Evolutionary conservation across 2,329 filamentous ascomycete species (phyloP).

Genomic region (Colletotrichum sp.): DNA sequence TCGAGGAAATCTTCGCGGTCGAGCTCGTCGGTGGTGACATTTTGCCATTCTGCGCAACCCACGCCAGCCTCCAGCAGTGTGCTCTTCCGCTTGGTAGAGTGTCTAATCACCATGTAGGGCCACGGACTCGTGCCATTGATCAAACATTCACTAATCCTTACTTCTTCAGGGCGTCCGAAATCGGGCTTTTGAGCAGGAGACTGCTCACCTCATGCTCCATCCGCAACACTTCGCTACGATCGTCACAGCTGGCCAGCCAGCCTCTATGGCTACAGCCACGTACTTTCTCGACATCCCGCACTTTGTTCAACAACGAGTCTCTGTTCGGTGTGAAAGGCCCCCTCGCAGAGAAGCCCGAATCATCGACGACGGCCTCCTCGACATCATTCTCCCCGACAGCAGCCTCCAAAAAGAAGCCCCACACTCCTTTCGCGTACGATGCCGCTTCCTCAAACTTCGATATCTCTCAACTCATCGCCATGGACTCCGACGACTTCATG

Average conservation of each 20-base stretch:
- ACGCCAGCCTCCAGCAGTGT: background rate
- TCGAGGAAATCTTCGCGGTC: background rate
- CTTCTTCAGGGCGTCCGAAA: constrained; percentile 18
- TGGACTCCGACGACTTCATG: constrained; percentile 30
- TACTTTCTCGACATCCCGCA: background rate
- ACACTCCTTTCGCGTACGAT: constrained; percentile 14
- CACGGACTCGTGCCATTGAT: background rate
- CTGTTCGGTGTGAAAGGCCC: background rate
- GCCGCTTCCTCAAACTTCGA: constrained; percentile 29
- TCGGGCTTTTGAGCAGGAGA: constrained; percentile 15
- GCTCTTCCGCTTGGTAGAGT: background rate
- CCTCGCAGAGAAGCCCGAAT: background rate
- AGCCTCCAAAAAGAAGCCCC: background rate
- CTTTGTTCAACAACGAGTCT: background rate
- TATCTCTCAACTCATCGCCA: constrained; percentile 39
- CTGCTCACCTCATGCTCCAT: constrained; percentile 17
- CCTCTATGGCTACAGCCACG: background rate
- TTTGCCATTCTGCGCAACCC: background rate
- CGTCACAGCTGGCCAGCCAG: background rate
- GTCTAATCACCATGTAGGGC: background rate
- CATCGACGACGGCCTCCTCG: background rate
- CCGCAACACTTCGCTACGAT: background rate
- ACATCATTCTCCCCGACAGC: background rate
- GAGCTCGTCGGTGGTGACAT: background rate
- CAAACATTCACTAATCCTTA: background rate